phyloP scores from a whole-genome alignment of 768 basidiomycete genomes.

The Suillus paluster region DNA sequence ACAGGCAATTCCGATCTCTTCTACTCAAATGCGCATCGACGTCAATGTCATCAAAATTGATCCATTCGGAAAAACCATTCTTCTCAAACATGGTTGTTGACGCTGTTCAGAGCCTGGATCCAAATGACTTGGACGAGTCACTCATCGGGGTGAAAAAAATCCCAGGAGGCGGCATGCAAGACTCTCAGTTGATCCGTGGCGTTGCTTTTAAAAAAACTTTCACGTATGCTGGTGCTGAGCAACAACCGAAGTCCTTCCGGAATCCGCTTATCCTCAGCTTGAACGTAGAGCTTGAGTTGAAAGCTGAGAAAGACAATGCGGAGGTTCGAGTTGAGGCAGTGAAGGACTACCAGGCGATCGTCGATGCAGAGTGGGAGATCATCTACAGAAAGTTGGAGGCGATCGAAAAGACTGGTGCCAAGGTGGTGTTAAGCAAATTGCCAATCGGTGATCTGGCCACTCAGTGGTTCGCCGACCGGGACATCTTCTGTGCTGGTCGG shows the following conservation, averaged over 20 bases:
- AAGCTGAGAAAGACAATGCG: slow-evolving; percentile 99
- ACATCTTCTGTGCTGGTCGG: slow-evolving; percentile 98
- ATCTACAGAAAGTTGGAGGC: slow-evolving; percentile 97
- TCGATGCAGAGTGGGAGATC: slow-evolving; percentile 99
- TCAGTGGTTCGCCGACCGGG: slow-evolving; percentile 98
- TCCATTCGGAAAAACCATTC: slow-evolving; percentile 98
- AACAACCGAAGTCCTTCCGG: slow-evolving; percentile 93
- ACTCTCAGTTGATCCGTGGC: slow-evolving; percentile 85
- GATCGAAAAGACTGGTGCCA: slow-evolving; percentile 94
- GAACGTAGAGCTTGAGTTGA: slow-evolving; percentile 97
- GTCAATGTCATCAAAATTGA: slow-evolving; percentile 99
- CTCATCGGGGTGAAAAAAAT: slow-evolving; percentile 98
- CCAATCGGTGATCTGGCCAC: slow-evolving; percentile 99
- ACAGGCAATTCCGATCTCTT: slow-evolving; percentile 89
- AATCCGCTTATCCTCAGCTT: slow-evolving; percentile 90
- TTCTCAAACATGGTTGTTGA: slow-evolving; percentile 99
- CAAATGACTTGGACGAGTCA: slow-evolving; percentile 91
- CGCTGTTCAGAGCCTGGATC: slow-evolving; percentile 91
- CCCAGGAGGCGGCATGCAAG: slow-evolving; percentile 96
- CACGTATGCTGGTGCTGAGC: slow-evolving; percentile 98
- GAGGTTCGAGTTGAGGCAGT: slow-evolving; percentile 97
- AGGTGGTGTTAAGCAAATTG: slow-evolving; percentile 96
- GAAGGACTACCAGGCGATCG: slow-evolving; percentile 98
- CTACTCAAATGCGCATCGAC: slow-evolving; percentile 97
- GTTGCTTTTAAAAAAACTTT: slow-evolving; percentile 99